Evolutionary conservation across 352 stramenopile genomes (phyloP).

Genomic region (Pythium aphanidermatum): DNA sequence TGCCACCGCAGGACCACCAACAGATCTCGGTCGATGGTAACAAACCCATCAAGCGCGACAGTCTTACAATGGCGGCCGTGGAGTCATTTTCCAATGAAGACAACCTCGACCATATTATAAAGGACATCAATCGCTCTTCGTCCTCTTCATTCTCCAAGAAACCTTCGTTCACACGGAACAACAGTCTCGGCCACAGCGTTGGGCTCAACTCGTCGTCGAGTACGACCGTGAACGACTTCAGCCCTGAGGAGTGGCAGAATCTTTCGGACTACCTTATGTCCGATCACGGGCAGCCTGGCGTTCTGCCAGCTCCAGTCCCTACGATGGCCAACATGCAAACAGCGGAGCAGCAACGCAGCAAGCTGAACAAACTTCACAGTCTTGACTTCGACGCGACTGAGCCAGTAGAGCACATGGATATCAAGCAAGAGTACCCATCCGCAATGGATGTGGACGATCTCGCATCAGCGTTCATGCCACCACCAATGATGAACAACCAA

Average conservation of each 20-base stretch:
- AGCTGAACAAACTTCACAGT: conserved; percentile 72
- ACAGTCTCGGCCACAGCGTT: conserved; percentile 21
- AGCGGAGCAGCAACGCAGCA: conserved; percentile 13
- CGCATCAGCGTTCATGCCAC: conserved; percentile 43
- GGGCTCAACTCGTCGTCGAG: conserved; percentile 25
- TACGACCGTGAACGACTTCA: conserved; percentile 54
- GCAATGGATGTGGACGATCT: conserved; percentile 47
- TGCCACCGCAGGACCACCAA: conserved; percentile 19
- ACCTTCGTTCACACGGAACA: conserved; percentile 25
- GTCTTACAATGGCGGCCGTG: conserved; percentile 57
- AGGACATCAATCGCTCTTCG: conserved; percentile 58
- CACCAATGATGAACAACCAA: conserved; percentile 10
- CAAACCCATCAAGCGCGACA: conserved; percentile 45
- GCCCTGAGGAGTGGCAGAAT: conserved; percentile 65
- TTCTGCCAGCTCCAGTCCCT: conserved; percentile 1
- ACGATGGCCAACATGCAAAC: conserved; percentile 1
- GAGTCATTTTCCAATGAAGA: conserved; percentile 72
- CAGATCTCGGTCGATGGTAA: neutral
- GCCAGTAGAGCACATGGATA: conserved; percentile 25
- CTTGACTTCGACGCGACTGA: conserved; percentile 76
- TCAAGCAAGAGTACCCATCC: conserved; percentile 38
- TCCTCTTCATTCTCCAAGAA: conserved; percentile 49
- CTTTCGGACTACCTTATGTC: conserved; percentile 66
- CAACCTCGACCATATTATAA: conserved; percentile 74
- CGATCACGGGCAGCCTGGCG: conserved; percentile 30